Base-by-base conservation (phyloP, 495 filamentous ascomycete species). In the Podospora australis region DNA sequence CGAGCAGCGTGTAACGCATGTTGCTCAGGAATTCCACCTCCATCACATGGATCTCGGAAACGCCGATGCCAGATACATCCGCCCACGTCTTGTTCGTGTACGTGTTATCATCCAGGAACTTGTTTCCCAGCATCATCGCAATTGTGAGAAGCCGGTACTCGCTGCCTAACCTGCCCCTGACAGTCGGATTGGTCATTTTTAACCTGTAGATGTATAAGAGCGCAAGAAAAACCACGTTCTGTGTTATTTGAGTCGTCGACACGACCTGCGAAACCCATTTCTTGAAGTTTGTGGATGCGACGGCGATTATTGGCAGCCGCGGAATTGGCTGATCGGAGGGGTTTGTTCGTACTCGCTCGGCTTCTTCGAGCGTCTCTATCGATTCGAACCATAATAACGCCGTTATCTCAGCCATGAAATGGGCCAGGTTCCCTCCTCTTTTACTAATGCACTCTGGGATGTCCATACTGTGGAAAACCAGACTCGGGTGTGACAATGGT, bases 41-140 rank as follows among this genome's bases (percentile, higher is more conserved):
- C 94, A 99, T 99, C 30, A 96, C 82, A 61, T 99, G 94, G 34
- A 99, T 95, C 67, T 99, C 94, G 44, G 81, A 81, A 10, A 97
- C 94, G 3, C 86, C 84, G 49, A 99, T 95, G 14, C 88, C 84
- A 20, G 94, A 96, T 35, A 99, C 94, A 56, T 99, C 94, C 11
- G 94, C 92, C 94, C 94, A 99, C 1, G 94, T 97, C 73, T 97
- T 96, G 73, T 99, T 99, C 44, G 94, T 97, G 68, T 97, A 99
- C 2, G 94, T 97, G 65, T 97, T 99, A 60, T 99, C 94, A 62
- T 99, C 94, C 54, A 99, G 70, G 59, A 96, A 99, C 74, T 99
- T 99, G 68, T 97, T 99, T 48, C 90, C 92, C 35, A 99, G 72
- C 94, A 99, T 99, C 63, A 99, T 70, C 11, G 94, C 94, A 45